These are phyloP conservation scores for Aspergillus thermomutatus DNA, from an alignment of 2,329 filamentous ascomycete genomes.

Conservation along the genomic window DNA sequence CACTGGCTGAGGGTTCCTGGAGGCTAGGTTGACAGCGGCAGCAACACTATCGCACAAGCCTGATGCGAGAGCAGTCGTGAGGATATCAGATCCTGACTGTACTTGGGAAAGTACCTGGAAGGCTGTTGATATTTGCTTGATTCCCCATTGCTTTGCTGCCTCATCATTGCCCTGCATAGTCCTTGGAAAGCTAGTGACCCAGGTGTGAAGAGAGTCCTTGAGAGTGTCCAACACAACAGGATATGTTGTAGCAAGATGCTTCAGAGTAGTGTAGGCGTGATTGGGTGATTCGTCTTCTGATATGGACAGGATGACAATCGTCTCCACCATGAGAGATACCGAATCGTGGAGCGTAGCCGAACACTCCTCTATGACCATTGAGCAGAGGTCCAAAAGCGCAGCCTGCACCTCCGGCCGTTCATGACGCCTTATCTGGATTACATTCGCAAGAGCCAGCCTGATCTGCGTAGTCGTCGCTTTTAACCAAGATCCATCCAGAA, in stretches of 20 bases:
- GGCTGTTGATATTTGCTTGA: slow-evolving; percentile 73
- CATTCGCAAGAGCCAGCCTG: slow-evolving; percentile 73
- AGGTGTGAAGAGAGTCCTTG: slow-evolving; percentile 71
- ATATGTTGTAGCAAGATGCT: slow-evolving; percentile 62
- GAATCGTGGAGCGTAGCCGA: slow-evolving; percentile 68
- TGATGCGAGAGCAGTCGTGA: slow-evolving; percentile 33
- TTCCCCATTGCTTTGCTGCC: slow-evolving; percentile 65
- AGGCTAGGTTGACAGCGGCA: slow-evolving; percentile 41
- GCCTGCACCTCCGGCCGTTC: slow-evolving; percentile 65
- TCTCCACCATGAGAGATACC: slow-evolving; percentile 71
- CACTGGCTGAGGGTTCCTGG: slow-evolving; percentile 28
- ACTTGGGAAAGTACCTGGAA: slow-evolving; percentile 64
- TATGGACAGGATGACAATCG: slow-evolving; percentile 66
- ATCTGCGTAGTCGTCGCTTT: slow-evolving; percentile 76
- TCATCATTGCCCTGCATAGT: slow-evolving; percentile 84
- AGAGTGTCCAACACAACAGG: slow-evolving; percentile 60
- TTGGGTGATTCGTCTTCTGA: slow-evolving; percentile 43
- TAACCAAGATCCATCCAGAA: slow-evolving; percentile 63
- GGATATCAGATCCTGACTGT: slow-evolving; percentile 45
- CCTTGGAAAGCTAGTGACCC: slow-evolving; percentile 76
- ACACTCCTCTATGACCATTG: slow-evolving; percentile 75
- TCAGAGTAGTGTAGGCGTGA: slow-evolving; percentile 45
- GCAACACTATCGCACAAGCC: slow-evolving; percentile 72
- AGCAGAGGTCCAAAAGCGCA: slow-evolving; percentile 67
- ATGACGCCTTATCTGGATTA: slow-evolving; percentile 72